phyloP scores from a whole-genome alignment of 1,284 basidiomycete species.

The Inonotus hispidus region DNA sequence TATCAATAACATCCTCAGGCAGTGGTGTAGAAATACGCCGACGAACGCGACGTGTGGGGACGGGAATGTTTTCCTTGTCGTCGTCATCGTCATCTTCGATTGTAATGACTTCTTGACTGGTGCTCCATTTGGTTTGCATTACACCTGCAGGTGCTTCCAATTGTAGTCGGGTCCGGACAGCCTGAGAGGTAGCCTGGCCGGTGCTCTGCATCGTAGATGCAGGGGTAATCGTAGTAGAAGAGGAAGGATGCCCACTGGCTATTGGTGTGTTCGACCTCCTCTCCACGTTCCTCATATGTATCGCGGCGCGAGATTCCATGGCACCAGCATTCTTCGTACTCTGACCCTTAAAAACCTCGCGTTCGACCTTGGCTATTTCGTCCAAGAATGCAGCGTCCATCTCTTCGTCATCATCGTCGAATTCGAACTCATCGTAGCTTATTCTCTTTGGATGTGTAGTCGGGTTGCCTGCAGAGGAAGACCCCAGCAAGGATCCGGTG shows the following conservation, averaged over 20 bases:
- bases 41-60: slow-evolving; percentile 46
- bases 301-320: neutral
- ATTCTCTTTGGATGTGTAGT: slow-evolving; percentile 24
- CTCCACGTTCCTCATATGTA: neutral
- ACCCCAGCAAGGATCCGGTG: no score
- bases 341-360: slow-evolving; percentile 32
- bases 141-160: neutral
- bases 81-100: slow-evolving; percentile 45
- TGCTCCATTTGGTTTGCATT: neutral
- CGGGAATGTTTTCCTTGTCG: slow-evolving; percentile 59
- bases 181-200: neutral
- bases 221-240: slow-evolving; percentile 3
- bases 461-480: slow-evolving; percentile 10
- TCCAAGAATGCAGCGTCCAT: slow-evolving; percentile 35
- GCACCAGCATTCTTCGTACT: neutral
- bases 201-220: neutral
- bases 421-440: slow-evolving; percentile 26
- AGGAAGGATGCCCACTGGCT: neutral
- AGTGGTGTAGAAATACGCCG: slow-evolving; percentile 29
- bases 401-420: slow-evolving; percentile 26
- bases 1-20: slow-evolving; percentile 40
- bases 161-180: neutral
- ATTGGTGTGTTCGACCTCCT: neutral
- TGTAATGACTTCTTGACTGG: slow-evolving; percentile 30
- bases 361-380: slow-evolving; percentile 28